Evolutionary conservation across 345 rosid genomes (phyloP), one percentile per base, ranked within the genome.

Genomic region (Cardiospermum halicacabum): DNA sequence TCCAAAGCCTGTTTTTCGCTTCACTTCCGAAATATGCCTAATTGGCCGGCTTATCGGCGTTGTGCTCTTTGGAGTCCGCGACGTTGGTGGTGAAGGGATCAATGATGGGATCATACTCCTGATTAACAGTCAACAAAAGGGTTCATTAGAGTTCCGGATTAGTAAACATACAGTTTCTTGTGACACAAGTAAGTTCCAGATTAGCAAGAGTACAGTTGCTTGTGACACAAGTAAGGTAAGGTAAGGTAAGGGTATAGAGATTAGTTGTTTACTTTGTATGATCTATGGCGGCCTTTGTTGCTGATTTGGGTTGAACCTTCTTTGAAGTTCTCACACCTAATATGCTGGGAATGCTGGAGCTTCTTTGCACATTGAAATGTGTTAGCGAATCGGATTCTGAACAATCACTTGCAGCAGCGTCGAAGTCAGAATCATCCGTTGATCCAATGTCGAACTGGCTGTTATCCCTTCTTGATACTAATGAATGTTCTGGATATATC

Each of bases 71-170:
- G 39, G 53, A 76, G 77, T 91, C 82, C 78, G 79, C 42, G n/a
- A n/a, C n/a, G 84, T 69, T 10, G 89, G 86, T 12, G 90, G 85
- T 3, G 83, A 69, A 47, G 90, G 91, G 42, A 84, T 84, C 71
- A 82, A 67, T 37, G 95, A 81, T 40, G 97, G 99, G 53, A 87
- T 82, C 47, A 80, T 43, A 62, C 92, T 89, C 88, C 92, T 84
- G 75, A 25, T 50, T 9, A n/a, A 64, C 62, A 59, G 54, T 32
- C 62, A 53, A 34, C 27, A 59, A 59, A 56, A 9, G 13, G 12
- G n/a, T n/a, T n/a, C n/a, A n/a, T n/a, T n/a, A n/a, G n/a, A n/a
- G n/a, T n/a, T n/a, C n/a, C n/a, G n/a, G n/a, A n/a, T n/a, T n/a
- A n/a, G n/a, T n/a, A n/a, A n/a, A n/a, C n/a, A n/a, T n/a, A n/a